These are phyloP conservation scores for Aureobasidium zeae DNA, from an alignment of 2,329 filamentous ascomycete genomes.

Conservation along the genomic window DNA sequence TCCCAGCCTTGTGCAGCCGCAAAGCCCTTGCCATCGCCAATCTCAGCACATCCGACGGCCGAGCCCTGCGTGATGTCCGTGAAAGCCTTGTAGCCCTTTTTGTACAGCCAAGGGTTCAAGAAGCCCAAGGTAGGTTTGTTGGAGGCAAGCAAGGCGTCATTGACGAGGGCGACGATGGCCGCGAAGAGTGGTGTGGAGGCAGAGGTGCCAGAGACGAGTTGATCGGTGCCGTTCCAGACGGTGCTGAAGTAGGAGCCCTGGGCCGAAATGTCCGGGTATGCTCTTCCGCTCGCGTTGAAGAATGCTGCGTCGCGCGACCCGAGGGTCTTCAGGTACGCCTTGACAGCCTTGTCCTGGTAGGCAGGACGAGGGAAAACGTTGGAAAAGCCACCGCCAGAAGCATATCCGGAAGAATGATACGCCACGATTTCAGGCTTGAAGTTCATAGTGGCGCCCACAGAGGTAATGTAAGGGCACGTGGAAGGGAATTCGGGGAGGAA, in stretches of 20 bases:
- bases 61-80: slow-evolving; percentile 37
- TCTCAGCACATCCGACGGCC: slow-evolving; percentile 26
- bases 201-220: slow-evolving; percentile 40
- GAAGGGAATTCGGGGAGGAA: slow-evolving; percentile 41
- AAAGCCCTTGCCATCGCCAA: slow-evolving; percentile 21
- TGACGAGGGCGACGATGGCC: slow-evolving; percentile 50
- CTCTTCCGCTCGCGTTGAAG: slow-evolving; percentile 38
- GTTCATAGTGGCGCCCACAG: slow-evolving; percentile 37
- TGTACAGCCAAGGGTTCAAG: slow-evolving; percentile 47
- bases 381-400: slow-evolving; percentile 38
- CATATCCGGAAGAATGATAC: slow-evolving; percentile 45
- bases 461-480: slow-evolving; percentile 40
- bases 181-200: slow-evolving; percentile 49
- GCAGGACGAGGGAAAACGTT: slow-evolving; percentile 37
- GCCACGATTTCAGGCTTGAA: slow-evolving; percentile 38
- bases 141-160: slow-evolving; percentile 47
- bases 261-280: slow-evolving; percentile 40
- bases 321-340: slow-evolving; percentile 34
- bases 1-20: slow-evolving; percentile 27
- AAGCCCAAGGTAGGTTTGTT: slow-evolving; percentile 45
- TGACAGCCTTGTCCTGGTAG: slow-evolving; percentile 36
- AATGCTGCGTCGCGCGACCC: slow-evolving; percentile 34
- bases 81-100: slow-evolving; percentile 36
- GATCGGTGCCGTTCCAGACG: slow-evolving; percentile 31
- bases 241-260: slow-evolving; percentile 43